Base-by-base conservation (phyloP, 345 rosid species). In the Eucalyptus fibrosa region DNA sequence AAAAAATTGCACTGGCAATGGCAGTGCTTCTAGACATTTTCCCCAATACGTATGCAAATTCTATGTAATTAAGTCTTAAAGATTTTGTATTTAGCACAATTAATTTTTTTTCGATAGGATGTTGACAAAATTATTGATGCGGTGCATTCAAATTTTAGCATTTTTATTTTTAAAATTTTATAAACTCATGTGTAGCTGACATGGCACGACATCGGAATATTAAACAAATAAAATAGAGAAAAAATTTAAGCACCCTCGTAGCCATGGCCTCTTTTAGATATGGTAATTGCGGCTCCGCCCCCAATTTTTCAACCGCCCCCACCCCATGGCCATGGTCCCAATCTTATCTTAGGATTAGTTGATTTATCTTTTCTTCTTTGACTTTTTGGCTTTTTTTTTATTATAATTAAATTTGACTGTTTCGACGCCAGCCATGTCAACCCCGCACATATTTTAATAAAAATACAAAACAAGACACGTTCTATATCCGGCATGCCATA, bases 171-270 rank as follows among this genome's bases (percentile, higher is more conserved):
- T 53, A 0, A 19, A 53, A n/a, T 15, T 67, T 12, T 67, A n/a
- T 37, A 37, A 32, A 5, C 21, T 67, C 37, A 9, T 1, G 12
- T 17, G 80, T 32, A 10, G 9, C 4, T 17, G 0, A 32, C 7
- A 9, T 9, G 12, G 4, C 7, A 9, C 6, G 10, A 8, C 42
- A 32, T 67, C 1, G 3, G 11, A 16, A 67, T 3, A 67, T 67
- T 37, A 67, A 65, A 65, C 8, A 65, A n/a, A 30, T 65, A 7
- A 30, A 65, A 30, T 65, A 65, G 72, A 65, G 69, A 7, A 30
- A 14, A 32, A 16, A 53, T 3, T 51, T 4, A 8, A 53, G 59
- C 62, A 24, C 30, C 62, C 62, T 56, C 62, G 19, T 9, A 5
- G 81, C 24, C 13, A 1, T 34, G 30, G 30, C 62, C 62, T 1